Conservation (phyloP, 2,329 filamentous ascomycete genomes). For the Helicocarpus griseus region DNA sequence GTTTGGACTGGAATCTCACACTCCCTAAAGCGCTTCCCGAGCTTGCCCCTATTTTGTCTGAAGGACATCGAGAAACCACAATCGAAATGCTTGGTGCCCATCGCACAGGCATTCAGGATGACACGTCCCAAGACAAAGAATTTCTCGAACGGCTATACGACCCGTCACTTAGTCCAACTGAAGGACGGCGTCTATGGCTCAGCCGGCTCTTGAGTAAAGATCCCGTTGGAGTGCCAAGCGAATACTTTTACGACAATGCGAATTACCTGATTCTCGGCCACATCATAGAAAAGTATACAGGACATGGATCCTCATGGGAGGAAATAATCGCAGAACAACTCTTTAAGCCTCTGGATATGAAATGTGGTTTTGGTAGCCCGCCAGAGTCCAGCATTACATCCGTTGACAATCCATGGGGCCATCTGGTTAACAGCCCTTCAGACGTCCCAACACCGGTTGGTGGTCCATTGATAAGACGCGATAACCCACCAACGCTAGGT, state of each 20-base stretch:
- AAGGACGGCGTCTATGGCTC: conserved; percentile 4
- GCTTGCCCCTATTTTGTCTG: not conserved
- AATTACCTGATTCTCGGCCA: conserved; percentile 8
- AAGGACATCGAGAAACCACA: conserved; percentile 6
- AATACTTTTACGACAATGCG: conserved; percentile 8
- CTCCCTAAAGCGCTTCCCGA: conserved; percentile 5
- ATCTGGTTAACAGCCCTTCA: not conserved
- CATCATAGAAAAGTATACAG: conserved; percentile 6
- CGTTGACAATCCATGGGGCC: conserved; percentile 9
- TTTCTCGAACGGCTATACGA: conserved; percentile 6
- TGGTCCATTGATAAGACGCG: conserved; percentile 5
- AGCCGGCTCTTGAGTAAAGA: conserved; percentile 3
- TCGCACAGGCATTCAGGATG: conserved; percentile 5
- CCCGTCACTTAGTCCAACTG: not conserved
- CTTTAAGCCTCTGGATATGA: conserved; percentile 6
- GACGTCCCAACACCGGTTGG: conserved; percentile 3
- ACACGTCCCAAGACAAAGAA: not conserved
- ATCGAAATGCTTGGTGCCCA: conserved; percentile 7
- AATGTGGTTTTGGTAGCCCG: conserved; percentile 7
- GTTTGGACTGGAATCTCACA: conserved; percentile 6
- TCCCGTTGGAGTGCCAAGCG: not conserved
- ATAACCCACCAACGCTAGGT: conserved; percentile 5
- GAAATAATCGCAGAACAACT: conserved; percentile 2
- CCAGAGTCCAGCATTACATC: conserved; percentile 6
- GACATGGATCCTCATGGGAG: conserved; percentile 4